Evolutionary conservation across 1,284 basidiomycete genomes (phyloP).

Genomic region (Ganoderma boninense): DNA sequence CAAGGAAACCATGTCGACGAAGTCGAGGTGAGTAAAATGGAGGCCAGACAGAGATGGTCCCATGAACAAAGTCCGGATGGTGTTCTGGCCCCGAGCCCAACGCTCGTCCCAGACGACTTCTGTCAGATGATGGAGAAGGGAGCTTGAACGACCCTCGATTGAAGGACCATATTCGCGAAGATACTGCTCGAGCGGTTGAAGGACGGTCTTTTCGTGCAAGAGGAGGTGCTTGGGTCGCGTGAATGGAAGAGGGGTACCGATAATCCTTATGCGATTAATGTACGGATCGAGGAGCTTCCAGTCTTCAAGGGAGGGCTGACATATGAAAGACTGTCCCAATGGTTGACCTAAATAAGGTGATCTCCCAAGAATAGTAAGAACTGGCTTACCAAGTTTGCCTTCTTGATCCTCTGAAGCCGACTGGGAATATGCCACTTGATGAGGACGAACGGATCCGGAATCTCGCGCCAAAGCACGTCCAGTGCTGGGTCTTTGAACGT

Average conservation of each 20-base stretch:
- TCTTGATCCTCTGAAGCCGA: not conserved
- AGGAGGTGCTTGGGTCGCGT: not conserved
- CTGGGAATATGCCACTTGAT: conserved; percentile 1
- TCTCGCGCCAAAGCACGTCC: conserved; percentile 71
- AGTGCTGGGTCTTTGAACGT: conserved; percentile 70
- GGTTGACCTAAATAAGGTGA: not conserved
- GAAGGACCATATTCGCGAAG: not conserved
- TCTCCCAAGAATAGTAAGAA: not conserved
- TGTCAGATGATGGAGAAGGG: not conserved
- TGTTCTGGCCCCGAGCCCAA: not conserved
- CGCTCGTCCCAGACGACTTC: not conserved
- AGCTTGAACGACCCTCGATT: not conserved
- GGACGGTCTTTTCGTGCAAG: not conserved
- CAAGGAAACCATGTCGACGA: too few species aligned
- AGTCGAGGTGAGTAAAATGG: too few species aligned
- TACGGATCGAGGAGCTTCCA: conserved; percentile 4
- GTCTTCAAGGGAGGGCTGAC: conserved; percentile 1
- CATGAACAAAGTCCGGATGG: not conserved
- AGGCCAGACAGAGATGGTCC: not conserved
- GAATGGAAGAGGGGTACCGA: not conserved
- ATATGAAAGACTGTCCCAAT: not conserved
- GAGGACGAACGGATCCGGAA: conserved; percentile 6
- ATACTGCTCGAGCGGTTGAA: not conserved
- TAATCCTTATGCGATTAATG: not conserved
- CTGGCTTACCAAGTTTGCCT: not conserved